phyloP scores from a whole-genome alignment of 2,329 filamentous ascomycete species.

The Fusarium transvaalense region DNA sequence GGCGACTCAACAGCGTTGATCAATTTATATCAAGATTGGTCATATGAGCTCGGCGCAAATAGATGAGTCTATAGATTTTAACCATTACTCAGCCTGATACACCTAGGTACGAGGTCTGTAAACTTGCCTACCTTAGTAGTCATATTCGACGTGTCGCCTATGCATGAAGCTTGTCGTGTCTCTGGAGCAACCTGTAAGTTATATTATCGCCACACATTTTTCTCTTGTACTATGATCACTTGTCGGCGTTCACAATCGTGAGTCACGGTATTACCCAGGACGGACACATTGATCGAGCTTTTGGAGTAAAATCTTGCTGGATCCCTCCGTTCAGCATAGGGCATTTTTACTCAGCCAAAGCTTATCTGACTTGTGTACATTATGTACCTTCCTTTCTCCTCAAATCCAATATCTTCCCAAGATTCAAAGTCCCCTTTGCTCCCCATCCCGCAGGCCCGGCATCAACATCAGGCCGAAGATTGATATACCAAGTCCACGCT shows the following conservation, averaged over 20 bases:
- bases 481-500: slow-evolving; percentile 86
- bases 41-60: background rate
- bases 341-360: background rate
- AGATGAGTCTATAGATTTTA: background rate
- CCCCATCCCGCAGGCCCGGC: slow-evolving; percentile 84
- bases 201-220: background rate
- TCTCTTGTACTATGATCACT: background rate
- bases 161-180: slow-evolving; percentile 7
- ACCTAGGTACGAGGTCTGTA: background rate
- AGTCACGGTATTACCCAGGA: background rate
- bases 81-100: background rate
- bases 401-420: slow-evolving; percentile 75
- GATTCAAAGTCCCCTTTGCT: slow-evolving; percentile 77
- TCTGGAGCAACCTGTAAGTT: slow-evolving; percentile 8
- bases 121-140: background rate
- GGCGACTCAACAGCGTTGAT: background rate
- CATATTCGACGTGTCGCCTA: background rate
- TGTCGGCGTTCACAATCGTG: background rate
- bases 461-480: slow-evolving; percentile 81
- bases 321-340: background rate
- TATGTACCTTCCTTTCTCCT: slow-evolving; percentile 50
- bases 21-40: background rate
- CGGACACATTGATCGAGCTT: background rate
- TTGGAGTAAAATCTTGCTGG: background rate
- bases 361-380: background rate